Conservation (phyloP, 2,329 filamentous ascomycete species). For the Biscogniauxia marginata region DNA sequence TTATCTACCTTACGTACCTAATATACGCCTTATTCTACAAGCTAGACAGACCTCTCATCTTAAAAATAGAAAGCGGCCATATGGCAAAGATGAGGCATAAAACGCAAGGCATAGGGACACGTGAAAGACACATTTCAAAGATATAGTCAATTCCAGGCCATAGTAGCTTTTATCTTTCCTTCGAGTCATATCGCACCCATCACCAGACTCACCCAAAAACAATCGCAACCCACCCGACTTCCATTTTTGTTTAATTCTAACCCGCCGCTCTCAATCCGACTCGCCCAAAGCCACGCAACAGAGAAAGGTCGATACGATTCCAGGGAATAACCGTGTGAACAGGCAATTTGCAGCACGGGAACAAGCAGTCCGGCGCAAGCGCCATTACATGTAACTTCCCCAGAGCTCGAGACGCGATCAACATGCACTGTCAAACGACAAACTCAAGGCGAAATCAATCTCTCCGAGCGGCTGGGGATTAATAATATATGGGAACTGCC, state of each 20-base stretch:
- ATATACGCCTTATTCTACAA: neutral
- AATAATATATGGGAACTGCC: neutral
- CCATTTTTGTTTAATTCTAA: neutral
- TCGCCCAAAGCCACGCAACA: neutral
- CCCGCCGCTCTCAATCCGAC: neutral
- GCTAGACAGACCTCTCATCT: neutral
- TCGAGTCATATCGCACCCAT: neutral
- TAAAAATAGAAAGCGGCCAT: neutral
- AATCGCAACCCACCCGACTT: neutral
- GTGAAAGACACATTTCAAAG: neutral
- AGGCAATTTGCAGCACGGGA: neutral
- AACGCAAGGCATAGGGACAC: neutral
- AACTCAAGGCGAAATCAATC: neutral
- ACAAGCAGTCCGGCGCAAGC: neutral
- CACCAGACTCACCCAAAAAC: neutral
- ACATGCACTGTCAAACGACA: neutral
- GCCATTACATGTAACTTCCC: neutral
- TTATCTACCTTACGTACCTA: neutral
- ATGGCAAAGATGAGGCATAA: neutral
- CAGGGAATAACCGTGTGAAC: neutral
- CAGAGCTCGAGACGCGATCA: neutral
- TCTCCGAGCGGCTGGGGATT: neutral
- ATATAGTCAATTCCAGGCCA: neutral
- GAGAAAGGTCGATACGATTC: neutral
- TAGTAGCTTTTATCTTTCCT: neutral